A percentile compares a stretch with the other conserved stretches of the same genome.
Conservation (phyloP, 2,329 filamentous ascomycete species). For the Cladosporium sp. region DNA sequence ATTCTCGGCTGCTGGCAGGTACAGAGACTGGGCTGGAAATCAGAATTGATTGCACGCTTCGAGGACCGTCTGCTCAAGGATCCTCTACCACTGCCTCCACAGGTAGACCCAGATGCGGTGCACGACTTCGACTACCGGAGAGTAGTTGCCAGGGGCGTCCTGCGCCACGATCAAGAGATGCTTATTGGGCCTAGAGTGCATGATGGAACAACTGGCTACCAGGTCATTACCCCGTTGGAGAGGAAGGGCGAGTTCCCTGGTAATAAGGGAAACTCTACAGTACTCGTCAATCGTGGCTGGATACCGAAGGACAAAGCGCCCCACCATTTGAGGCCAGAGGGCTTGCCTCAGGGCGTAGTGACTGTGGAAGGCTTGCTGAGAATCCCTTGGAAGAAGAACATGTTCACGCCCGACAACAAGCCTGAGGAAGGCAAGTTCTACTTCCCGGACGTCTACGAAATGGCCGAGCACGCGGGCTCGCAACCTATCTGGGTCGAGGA, state of each 20-base stretch:
- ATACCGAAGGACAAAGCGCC: constrained; percentile 69
- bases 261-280: constrained; percentile 50
- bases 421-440: constrained; percentile 84
- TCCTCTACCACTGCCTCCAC: constrained; percentile 78
- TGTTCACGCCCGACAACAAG: constrained; percentile 89
- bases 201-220: constrained; percentile 84
- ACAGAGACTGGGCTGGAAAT: constrained; percentile 88
- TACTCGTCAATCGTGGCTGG: constrained; percentile 89
- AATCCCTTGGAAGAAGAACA: constrained; percentile 94
- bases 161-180: constrained; percentile 92
- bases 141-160: constrained; percentile 67
- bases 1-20: constrained; percentile 92
- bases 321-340: constrained; percentile 58
- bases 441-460: constrained; percentile 88
- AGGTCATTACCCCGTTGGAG: constrained; percentile 89
- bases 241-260: constrained; percentile 46
- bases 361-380: constrained; percentile 78
- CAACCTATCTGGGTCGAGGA: constrained; percentile 93
- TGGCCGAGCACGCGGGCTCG: constrained; percentile 76
- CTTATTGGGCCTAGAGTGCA: constrained; percentile 83
- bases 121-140: constrained; percentile 88
- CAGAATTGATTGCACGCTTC: constrained; percentile 80
- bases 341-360: constrained; percentile 66
- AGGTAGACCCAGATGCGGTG: constrained; percentile 74
- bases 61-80: constrained; percentile 85